Evolutionary conservation across 2,329 filamentous ascomycete species (phyloP).

Genomic region (Sclerotinia minor): DNA sequence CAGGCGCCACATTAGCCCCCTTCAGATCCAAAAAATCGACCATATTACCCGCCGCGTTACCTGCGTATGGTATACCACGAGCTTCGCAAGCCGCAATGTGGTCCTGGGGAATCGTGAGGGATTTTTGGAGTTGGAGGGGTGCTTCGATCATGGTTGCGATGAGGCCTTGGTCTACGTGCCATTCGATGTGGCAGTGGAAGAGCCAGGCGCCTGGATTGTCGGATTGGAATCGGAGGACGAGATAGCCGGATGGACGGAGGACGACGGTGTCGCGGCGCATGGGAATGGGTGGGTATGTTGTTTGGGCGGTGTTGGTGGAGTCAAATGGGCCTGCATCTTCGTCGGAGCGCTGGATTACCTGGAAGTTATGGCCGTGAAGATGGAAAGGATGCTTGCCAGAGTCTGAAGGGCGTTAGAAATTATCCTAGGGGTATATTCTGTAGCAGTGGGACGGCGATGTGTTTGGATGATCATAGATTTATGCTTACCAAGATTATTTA

Average conservation of each 20-base stretch:
- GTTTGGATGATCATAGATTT: no score
- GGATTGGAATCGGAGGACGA: conserved; percentile 66
- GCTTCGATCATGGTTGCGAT: conserved; percentile 55
- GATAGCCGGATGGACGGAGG: conserved; percentile 64
- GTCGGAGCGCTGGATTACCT: conserved; percentile 60
- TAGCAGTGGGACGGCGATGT: not conserved
- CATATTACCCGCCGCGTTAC: conserved; percentile 76
- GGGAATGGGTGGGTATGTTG: conserved; percentile 54
- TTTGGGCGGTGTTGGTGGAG: conserved; percentile 46
- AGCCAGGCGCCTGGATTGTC: conserved; percentile 71
- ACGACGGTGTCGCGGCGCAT: conserved; percentile 69
- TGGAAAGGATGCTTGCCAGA: conserved; percentile 70
- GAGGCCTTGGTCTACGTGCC: conserved; percentile 70
- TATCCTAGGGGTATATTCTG: conserved; percentile 1
- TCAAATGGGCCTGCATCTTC: conserved; percentile 60
- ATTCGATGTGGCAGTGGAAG: conserved; percentile 81
- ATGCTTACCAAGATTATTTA: conserved; percentile 63
- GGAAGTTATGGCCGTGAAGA: conserved; percentile 76
- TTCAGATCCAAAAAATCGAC: conserved; percentile 61
- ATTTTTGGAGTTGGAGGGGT: conserved; percentile 39
- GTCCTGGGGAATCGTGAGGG: conserved; percentile 57
- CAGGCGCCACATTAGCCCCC: conserved; percentile 46
- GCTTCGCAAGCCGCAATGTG: conserved; percentile 60
- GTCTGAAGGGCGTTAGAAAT: conserved; percentile 46
- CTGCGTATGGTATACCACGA: conserved; percentile 51